Evolutionary conservation across 2,329 filamentous ascomycete genomes (phyloP).

Genomic region (Pseudogymnoascus sp.): DNA sequence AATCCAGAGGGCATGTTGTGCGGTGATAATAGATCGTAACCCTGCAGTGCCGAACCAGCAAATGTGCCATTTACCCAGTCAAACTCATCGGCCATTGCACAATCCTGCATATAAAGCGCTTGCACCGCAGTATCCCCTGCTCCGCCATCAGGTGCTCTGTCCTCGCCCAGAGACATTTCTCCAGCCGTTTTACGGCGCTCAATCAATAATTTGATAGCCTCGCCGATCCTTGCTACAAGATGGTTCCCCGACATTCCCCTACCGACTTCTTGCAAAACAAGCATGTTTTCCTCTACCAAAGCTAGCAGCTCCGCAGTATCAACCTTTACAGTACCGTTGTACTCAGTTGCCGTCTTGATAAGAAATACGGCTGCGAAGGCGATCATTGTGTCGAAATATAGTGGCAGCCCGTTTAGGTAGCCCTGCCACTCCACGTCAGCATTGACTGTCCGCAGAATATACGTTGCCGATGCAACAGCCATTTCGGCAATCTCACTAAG

Average conservation of each 20-base stretch:
- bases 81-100: neutral
- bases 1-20: neutral
- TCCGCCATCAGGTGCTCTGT: neutral
- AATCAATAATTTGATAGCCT: neutral
- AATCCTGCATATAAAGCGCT: neutral
- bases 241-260: neutral
- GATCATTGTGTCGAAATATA: conserved; percentile 27
- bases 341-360: conserved; percentile 21
- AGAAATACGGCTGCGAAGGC: conserved; percentile 26
- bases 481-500: conserved; percentile 24
- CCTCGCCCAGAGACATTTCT: neutral
- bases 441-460: conserved; percentile 22
- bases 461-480: conserved; percentile 22
- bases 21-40: neutral
- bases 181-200: neutral
- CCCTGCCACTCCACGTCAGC: conserved; percentile 21
- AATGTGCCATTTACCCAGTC: neutral
- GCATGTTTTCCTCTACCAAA: conserved; percentile 1
- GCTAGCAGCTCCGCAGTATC: conserved; percentile 21
- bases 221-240: neutral
- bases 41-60: neutral
- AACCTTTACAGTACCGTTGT: conserved; percentile 14
- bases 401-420: conserved; percentile 23
- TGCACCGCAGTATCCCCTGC: neutral
- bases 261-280: conserved; percentile 9